Base-by-base conservation (phyloP, 129 eudicot species). In the Flaveria ramosissima region DNA sequence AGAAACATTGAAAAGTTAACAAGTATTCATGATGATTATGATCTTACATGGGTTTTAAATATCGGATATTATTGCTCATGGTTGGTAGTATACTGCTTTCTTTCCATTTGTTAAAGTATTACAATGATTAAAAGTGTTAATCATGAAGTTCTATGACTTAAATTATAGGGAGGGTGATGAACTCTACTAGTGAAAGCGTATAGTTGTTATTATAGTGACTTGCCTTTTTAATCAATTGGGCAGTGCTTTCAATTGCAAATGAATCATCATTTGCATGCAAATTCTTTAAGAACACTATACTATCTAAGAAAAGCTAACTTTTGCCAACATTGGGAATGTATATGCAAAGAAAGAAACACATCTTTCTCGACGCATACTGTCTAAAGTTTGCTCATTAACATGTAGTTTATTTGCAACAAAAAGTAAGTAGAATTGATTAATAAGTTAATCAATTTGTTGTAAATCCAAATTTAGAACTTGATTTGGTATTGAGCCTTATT, bases 121-220 rank as follows among this genome's bases (percentile, higher is more conserved):
- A 19, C 53, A 73, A 39, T 39, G 52, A 41, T 39, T 19, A 36
- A 17, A 26, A 39, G 0, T 39, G 62, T 24, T 56, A 71, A 39
- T 53, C 13, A 19, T 72, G 15, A 72, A 6, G 9, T 55, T 1
- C 55, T 72, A 72, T 72, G 51, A 36, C 15, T 63, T 9, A 50
- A 42, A 10, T 67, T 67, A 42, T 67, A 9, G 51, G 72, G 57
- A 43, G 15, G 70, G 24, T n/a, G 48, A 62, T 62, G 72, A 62
- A 61, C 8, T 62, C 26, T 46, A 75, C 72, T 13, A 46, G 68
- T 63, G 24, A 56, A 73, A 32, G 20, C 13, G 20, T 39, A 53
- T 52, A 72, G 64, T 19, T 53, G 39, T 53, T 72, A 72, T 16
- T 52, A 55, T 10, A 17, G 52, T 12, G 72, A 42, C 4, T 42